Evolutionary conservation across 805 yeast species (phyloP), one percentile per base, ranked within the genome.

Genomic region (Yarrowia sp.): DNA sequence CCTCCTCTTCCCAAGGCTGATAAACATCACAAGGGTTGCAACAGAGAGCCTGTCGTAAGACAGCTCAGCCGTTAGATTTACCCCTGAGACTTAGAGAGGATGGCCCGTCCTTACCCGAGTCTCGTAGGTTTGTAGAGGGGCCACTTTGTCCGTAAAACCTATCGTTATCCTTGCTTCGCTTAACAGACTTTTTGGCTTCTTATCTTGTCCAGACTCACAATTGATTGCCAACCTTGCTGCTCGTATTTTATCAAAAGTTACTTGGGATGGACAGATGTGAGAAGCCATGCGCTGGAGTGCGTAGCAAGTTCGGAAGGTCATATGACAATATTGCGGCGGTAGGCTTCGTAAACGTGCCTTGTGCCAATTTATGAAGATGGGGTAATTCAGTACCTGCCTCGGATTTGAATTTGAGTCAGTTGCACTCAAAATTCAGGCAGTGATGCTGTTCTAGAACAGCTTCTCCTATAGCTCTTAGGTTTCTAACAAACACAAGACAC

Each of bases 171-270:
- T 30, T 30, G 54, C 54, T 48, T 48, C 38, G 38, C 28, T 21
- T 21, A 30, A 46, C 36, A 14, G 26, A 12, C 38, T 48, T 32
- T n/a, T 41, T 16, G 51, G 12, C 6, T 43, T 46, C 35, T 46
- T 46, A 46, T 26, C 49, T 16, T 3, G 11, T 14, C 28, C 4
- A 41, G 28, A n/a, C 28, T 14, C 28, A 22, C 28, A n/a, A 16
- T 30, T 28, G 54, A 48, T 48, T 21, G 54, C 11, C 54, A 32
- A 48, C 54, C 54, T 48, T 48, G 54, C 52, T 48, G 54, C 54
- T 48, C 54, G 38, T 48, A 32, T 48, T 48, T 36, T 38, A 12
- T 10, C 17, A 9, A 46, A n/a, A 17, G 49, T 12, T 26, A 44
- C 21, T 12, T 22, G 3, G 11, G 16, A n/a, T n/a, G 43, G 14